phyloP scores from a whole-genome alignment of 208 protist genomes.

The Wallacemonas sp. region DNA sequence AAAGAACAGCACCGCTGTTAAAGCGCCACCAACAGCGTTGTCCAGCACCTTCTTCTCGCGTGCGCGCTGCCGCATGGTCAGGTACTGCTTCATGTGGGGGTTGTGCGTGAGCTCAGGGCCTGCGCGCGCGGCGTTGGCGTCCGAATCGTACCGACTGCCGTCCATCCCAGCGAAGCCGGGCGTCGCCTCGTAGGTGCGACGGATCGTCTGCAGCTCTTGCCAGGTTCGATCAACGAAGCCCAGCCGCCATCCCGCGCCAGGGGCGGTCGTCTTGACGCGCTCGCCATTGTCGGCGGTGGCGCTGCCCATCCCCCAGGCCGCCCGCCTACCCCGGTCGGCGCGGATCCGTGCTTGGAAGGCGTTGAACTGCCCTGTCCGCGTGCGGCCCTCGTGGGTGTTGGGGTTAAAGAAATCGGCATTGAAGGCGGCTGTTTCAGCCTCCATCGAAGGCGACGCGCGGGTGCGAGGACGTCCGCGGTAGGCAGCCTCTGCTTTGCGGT shows the following conservation, averaged over 20 bases:
- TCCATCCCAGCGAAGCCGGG: conserved; percentile 44
- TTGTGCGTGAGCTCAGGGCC: conserved; percentile 20
- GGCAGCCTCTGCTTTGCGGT: conserved; percentile 35
- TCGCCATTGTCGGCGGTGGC: not conserved
- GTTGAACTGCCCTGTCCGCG: conserved; percentile 31
- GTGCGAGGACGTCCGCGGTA: conserved; percentile 24
- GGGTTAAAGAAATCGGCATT: conserved; percentile 24
- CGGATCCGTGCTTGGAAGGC: conserved; percentile 4
- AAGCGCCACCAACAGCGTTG: conserved; percentile 15
- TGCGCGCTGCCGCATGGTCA: conserved; percentile 38
- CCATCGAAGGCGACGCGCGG: conserved; percentile 1
- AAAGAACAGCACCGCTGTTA: conserved; percentile 22
- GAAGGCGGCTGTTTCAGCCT: not conserved
- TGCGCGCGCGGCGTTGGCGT: conserved; percentile 16
- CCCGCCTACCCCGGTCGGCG: not conserved
- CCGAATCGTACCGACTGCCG: conserved; percentile 39
- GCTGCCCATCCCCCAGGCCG: not conserved
- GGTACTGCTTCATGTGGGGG: conserved; percentile 30
- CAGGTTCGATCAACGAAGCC: conserved; percentile 8
- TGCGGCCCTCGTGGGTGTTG: conserved; percentile 18
- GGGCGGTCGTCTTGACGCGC: not conserved
- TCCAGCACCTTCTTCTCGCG: conserved; percentile 39
- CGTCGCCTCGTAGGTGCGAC: conserved; percentile 17
- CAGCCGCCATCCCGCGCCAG: not conserved
- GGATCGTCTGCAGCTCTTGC: conserved; percentile 15